Base-by-base conservation (phyloP, 2,329 filamentous ascomycete species). In the Penicillium sp. region DNA sequence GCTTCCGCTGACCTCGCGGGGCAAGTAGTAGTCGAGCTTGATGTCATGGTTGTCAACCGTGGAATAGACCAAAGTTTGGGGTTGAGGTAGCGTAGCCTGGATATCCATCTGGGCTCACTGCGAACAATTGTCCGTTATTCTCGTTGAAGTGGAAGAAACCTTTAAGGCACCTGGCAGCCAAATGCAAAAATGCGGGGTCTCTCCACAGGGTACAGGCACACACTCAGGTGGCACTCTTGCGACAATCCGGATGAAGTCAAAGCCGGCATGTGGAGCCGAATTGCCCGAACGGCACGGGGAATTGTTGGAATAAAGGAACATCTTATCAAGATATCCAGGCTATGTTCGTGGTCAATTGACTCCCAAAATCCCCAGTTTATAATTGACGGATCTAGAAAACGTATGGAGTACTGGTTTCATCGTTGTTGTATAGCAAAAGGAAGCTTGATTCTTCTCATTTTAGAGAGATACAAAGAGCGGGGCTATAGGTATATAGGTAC, bases 21-120 rank as follows among this genome's bases (percentile, higher is more conserved):
- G 64, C 0, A 67, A 43, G 17, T 64, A 67, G 43, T 67, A 68
- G 43, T 68, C 66, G 3, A 68, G 47, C 35, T 63, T 63, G n/a
- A 68, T 58, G 4, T 67, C 57, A 48, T 68, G 66, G 31, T 52
- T 47, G 14, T 60, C 54, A 14, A 63, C 49, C 6, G 49, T 63
- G 25, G 63, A 68, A 38, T 68, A 68, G 34, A 64, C 59, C 5
- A 66, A 42, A 1, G 66, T 68, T 14, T 52, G 41, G 38, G 55
- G 38, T 50, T 25, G 17, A 20, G 48, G 48, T 10, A 15, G 17
- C 20, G 31, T 38, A 12, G 48, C 8, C 11, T 51, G 48, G 34
- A 51, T 51, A 34, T 35, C 20, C 11, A 49, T 49, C 47, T n/a
- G 17, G 10, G 12, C 10, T 49, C 31, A 31, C 8, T 8, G 31